These are phyloP conservation scores for Ambrosia artemisiifolia DNA, from an alignment of 129 eudicot species.

Conservation along the genomic window DNA sequence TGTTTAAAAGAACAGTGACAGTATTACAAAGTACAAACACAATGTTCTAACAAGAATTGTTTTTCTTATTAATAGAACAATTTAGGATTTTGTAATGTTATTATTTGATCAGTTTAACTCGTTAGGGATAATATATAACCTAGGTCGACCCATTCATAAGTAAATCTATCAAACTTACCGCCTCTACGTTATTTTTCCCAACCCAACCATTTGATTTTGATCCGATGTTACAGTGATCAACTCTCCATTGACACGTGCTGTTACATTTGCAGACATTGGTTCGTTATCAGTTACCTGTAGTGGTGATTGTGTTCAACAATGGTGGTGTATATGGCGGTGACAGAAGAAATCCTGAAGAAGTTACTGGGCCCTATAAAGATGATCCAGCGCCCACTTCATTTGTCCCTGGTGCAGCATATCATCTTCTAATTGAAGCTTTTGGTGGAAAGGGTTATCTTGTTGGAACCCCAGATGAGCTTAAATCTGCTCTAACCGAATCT, in stretches of 20 bases:
- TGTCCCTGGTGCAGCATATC: conserved; percentile 90
- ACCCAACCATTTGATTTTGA: not conserved
- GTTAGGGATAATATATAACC: not conserved
- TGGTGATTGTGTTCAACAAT: conserved; percentile 94
- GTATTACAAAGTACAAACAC: no score
- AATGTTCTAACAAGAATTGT: no score
- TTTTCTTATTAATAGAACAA: no score
- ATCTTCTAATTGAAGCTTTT: conserved; percentile 77
- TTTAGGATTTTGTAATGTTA: no score
- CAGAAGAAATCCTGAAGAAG: conserved; percentile 76
- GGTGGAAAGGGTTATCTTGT: conserved; percentile 98
- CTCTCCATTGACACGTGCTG: not conserved
- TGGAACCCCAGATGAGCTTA: conserved; percentile 83
- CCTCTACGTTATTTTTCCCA: not conserved
- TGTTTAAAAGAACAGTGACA: no score
- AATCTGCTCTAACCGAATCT: conserved; percentile 69
- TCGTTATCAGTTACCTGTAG: conserved; percentile 88
- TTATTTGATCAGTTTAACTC: no score
- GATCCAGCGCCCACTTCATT: conserved; percentile 98
- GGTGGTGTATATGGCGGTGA: conserved; percentile 99
- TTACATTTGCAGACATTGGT: conserved; percentile 68
- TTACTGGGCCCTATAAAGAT: conserved; percentile 78
- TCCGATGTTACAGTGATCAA: no score
- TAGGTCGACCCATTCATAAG: not conserved
- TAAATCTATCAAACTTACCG: not conserved